Percentiles rank a stretch among this genome's conserved stretches.
Conservation (phyloP, 768 basidiomycete genomes). For the Phallus indusiatus region DNA sequence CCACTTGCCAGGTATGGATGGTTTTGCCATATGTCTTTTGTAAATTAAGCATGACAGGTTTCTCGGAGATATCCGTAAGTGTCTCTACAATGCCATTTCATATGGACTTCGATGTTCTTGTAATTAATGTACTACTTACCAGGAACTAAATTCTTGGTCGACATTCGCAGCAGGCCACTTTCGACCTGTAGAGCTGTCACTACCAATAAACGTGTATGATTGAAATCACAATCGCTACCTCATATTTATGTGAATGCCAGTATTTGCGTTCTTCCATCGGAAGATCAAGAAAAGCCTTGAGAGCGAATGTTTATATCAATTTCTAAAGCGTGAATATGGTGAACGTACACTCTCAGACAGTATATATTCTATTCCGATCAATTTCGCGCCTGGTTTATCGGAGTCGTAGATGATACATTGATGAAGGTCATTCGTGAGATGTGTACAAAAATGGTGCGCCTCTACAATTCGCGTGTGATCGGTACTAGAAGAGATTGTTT, state of each 20-base stretch:
- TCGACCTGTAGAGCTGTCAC: conserved; percentile 18
- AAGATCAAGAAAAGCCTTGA: conserved; percentile 29
- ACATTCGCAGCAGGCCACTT: conserved; percentile 25
- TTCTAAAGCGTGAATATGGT: background rate
- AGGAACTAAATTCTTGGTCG: conserved; percentile 20
- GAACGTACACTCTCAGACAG: conserved; percentile 28
- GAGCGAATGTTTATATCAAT: background rate
- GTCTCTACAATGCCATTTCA: conserved; percentile 11
- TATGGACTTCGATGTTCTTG: background rate
- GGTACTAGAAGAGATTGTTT: conserved; percentile 13
- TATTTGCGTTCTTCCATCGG: conserved; percentile 37
- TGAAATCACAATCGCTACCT: conserved; percentile 20
- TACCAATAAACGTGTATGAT: background rate
- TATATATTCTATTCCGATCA: conserved; percentile 48
- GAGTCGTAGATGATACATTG: conserved; percentile 41
- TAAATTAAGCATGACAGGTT: conserved; percentile 33
- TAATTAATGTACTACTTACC: conserved; percentile 8
- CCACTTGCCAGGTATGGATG: conserved; percentile 28
- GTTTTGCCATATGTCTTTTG: conserved; percentile 41
- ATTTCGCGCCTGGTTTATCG: conserved; percentile 31
- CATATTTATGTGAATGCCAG: conserved; percentile 47
- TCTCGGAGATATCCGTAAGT: conserved; percentile 27
- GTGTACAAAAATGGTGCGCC: conserved; percentile 37
- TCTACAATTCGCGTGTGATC: conserved; percentile 28
- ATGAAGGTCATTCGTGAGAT: conserved; percentile 28